Evolutionary conservation across 2,329 filamentous ascomycete genomes (phyloP).

Genomic region (Pleoardoris graminearum): DNA sequence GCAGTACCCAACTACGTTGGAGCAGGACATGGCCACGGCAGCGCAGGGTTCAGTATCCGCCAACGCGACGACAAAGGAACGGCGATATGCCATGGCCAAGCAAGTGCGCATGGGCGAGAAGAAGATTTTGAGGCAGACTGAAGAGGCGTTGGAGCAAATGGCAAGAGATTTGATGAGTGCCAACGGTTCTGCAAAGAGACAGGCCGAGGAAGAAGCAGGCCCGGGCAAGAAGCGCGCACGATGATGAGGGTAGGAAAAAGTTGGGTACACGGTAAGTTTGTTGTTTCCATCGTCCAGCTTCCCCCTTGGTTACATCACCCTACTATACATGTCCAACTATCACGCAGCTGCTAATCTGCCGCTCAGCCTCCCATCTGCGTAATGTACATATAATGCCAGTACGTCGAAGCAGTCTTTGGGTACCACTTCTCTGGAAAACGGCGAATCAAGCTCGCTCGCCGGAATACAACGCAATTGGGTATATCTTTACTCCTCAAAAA

Average conservation of each 20-base stretch:
- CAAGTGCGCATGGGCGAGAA: conserved; percentile 74
- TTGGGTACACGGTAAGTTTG: conserved; percentile 13
- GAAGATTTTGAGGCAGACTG: conserved; percentile 62
- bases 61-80: conserved; percentile 20
- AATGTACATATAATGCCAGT: conserved; percentile 10
- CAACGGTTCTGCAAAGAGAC: conserved; percentile 25
- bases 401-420: neutral
- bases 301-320: neutral
- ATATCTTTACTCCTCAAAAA: conserved; percentile 33
- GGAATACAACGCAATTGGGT: conserved; percentile 36
- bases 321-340: conserved; percentile 22
- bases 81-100: conserved; percentile 60
- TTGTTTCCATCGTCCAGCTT: conserved; percentile 19
- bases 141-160: conserved; percentile 36
- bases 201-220: conserved; percentile 32
- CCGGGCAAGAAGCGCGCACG: conserved; percentile 28
- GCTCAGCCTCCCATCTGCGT: conserved; percentile 1
- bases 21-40: conserved; percentile 56
- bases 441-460: conserved; percentile 11
- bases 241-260: conserved; percentile 13
- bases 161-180: conserved; percentile 33
- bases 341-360: conserved; percentile 11
- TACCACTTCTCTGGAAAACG: neutral
- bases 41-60: conserved; percentile 31
- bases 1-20: conserved; percentile 59